Evolutionary conservation across 1,139 yeast genomes (phyloP), one percentile per base, ranked within the genome.

Genomic region (Candida mesenterica): DNA sequence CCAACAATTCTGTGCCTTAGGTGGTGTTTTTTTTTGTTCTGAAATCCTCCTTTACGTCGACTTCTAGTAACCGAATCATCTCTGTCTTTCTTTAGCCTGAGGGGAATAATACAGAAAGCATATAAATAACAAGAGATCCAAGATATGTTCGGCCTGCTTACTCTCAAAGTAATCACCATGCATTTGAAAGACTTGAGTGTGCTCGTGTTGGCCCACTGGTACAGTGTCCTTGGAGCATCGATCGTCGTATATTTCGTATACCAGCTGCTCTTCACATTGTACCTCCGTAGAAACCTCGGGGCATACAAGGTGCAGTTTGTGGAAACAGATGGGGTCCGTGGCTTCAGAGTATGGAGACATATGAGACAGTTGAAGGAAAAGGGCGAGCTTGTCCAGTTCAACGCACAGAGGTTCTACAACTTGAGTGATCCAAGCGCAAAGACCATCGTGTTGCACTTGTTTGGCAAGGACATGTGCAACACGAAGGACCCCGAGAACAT

Each of bases 391-490:
- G 39, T 39, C 16, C 45, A 47, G 14, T 38, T 32, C 34, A 16
- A 30, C 4, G 26, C 23, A 15, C 24, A 23, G 5, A 30, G 37
- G 17, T 38, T 28, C 19, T 19, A 31, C 18, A 32, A 24, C 3
- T 13, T 26, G 6, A 26, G 28, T 19, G 33, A 32, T 16, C 28
- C 26, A 12, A 15, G 13, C 17, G 28, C 26, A 15, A 38, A 33
- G 19, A 38, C 41, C 10, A 25, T 25, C 9, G n/a, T 15, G 6
- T 26, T 33, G n/a, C 75, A 50, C 74, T 72, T 54, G 80, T 79
- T 49, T 13, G 55, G 53, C 4, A 33, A 32, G 15, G 25, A 33
- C 4, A 22, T 46, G 6, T 25, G 49, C 10, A 22, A 43, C 23
- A 53, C 58, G 16, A 40, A 34, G 6, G 57, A 54, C 20, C 57